Percentiles rank a stretch among this genome's conserved stretches.
These are phyloP conservation scores for Emergomyces orientalis DNA, from an alignment of 2,329 filamentous ascomycete genomes.

Conservation along the genomic window DNA sequence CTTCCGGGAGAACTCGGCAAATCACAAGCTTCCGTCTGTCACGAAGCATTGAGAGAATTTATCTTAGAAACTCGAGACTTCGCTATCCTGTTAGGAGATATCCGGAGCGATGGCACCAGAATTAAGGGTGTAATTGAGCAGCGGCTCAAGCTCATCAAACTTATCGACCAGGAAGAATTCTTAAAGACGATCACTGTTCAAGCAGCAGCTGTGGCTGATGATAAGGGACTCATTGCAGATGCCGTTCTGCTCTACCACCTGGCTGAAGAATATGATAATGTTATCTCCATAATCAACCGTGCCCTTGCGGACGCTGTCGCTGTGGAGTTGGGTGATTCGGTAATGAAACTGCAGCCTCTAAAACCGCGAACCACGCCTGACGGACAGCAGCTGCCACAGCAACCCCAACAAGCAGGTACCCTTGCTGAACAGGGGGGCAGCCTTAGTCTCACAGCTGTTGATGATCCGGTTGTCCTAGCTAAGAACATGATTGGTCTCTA, in stretches of 20 bases:
- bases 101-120: constrained; percentile 72
- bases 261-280: constrained; percentile 88
- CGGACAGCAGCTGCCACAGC: constrained; percentile 23
- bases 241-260: constrained; percentile 91
- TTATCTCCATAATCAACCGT: constrained; percentile 82
- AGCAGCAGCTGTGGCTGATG: constrained; percentile 84
- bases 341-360: constrained; percentile 67
- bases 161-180: constrained; percentile 73
- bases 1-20: constrained; percentile 63
- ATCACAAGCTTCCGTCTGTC: constrained; percentile 72
- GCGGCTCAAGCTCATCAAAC: constrained; percentile 68
- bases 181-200: constrained; percentile 86
- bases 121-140: constrained; percentile 82
- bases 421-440: constrained; percentile 35
- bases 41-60: constrained; percentile 85
- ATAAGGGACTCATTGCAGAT: constrained; percentile 86
- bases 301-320: constrained; percentile 79
- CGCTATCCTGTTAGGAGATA: constrained; percentile 84
- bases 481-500: constrained; percentile 56
- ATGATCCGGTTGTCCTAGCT: constrained; percentile 56
- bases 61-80: constrained; percentile 97
- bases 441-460: constrained; percentile 56
- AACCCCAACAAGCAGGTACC: constrained; percentile 40
- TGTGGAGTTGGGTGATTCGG: constrained; percentile 67
- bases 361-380: constrained; percentile 52